Conservation (phyloP, 106 monocot species). For the Triglochin maritima region DNA sequence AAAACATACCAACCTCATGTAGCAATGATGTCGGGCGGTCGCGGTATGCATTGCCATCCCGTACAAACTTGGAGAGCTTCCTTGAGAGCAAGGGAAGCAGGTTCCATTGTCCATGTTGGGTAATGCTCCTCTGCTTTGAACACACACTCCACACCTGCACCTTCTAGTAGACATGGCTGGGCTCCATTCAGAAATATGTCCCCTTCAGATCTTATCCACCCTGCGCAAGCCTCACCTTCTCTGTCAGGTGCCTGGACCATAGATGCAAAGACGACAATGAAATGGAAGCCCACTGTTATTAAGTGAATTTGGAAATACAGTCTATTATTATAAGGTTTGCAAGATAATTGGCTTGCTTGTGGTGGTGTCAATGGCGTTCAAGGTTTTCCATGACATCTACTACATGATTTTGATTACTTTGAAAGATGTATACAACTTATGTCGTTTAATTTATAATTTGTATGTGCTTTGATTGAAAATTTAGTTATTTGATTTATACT, state of each 20-base stretch:
- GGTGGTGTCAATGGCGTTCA: too few species aligned
- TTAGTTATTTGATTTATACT: too few species aligned
- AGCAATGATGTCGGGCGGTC: constrained; percentile 5
- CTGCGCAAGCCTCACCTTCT: constrained; percentile 29
- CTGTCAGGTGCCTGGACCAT: constrained; percentile 53
- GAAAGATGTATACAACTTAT: too few species aligned
- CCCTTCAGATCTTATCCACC: constrained; percentile 68
- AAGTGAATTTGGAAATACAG: too few species aligned
- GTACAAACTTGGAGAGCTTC: constrained; percentile 30
- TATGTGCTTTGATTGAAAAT: too few species aligned
- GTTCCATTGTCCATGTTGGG: constrained; percentile 44
- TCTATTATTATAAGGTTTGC: too few species aligned
- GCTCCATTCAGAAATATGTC: constrained; percentile 80
- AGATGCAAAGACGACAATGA: background rate
- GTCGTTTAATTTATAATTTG: too few species aligned
- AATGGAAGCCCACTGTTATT: too few species aligned
- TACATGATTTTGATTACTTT: too few species aligned
- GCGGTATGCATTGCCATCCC: constrained; percentile 52
- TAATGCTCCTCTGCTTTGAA: constrained; percentile 45
- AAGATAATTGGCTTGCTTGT: too few species aligned
- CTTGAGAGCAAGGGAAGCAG: constrained; percentile 44
- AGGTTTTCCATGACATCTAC: too few species aligned
- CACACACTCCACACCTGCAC: constrained; percentile 1
- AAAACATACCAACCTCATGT: too few species aligned
- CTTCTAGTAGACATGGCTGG: constrained; percentile 18